Evolutionary conservation across 805 yeast genomes (phyloP), one percentile per base, ranked within the genome.

Genomic region (Nakazawaea ambrosiae): DNA sequence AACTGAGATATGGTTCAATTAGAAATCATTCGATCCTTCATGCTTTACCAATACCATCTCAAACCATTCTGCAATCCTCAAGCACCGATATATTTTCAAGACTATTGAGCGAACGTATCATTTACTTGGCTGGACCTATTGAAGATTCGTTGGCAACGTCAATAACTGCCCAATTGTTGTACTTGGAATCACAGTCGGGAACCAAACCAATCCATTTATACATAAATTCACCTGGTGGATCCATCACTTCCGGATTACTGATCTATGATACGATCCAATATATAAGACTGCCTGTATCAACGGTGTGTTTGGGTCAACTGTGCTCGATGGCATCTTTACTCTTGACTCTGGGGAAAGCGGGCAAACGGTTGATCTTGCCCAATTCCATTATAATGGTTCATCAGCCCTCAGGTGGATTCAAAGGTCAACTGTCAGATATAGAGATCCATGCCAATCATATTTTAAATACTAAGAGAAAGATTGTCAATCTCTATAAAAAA

Each of bases 241-340:
- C 49, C 16, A 56, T 58, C 26, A 55, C 58, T 5, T 50, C 60
- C 4, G 63, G 63, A 1, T 40, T 58, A 27, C 57, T 61, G 3
- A 54, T 58, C 24, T 56, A 58, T 31, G 63, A 58, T 33, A 58
- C 63, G 6, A 58, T 58, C 49, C 61, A 58, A 39, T 58, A 53
- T 33, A 50, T 57, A 28, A 42, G 47, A 26, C 45, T 55, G 19
- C 59, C 58, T 8, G 57, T 58, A 5, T 51, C 57, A 5, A 58
- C 63, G 2, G 57, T 58, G 25, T 59, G 63, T 31, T 48, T 58
- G 7, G 63, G 63, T 3, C 54, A 55, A 27, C 60, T 60, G 4
- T 58, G 55, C 25, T 56, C 61, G 3, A 57, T 58, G 63, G 63
- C 50, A 2, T 52, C 60, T 4, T 39, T 58, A 20, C 42, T 58